These are phyloP conservation scores for Delonix regia DNA, from an alignment of 306 rosid genomes.

Conservation along the genomic window DNA sequence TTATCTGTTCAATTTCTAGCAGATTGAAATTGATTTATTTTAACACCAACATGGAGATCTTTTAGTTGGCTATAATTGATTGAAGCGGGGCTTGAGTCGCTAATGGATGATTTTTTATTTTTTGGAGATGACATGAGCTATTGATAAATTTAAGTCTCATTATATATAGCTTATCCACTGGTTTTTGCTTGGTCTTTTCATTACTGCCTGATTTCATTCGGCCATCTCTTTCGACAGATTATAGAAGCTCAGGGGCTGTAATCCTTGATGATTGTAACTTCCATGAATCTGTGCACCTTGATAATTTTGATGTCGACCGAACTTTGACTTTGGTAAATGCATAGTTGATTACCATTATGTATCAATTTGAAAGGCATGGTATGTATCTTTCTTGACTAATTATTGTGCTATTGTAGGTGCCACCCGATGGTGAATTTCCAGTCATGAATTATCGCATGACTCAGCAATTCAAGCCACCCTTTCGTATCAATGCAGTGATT, in stretches of 20 bases:
- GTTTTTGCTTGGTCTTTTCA: conserved; percentile 22
- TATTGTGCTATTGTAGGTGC: conserved; percentile 55
- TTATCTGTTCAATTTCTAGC: conserved; percentile 21
- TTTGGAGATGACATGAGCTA: conserved; percentile 13
- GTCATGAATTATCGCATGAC: conserved; percentile 97
- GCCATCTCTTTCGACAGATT: conserved; percentile 57
- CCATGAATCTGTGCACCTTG: conserved; percentile 95
- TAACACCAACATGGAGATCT: neutral
- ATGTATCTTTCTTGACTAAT: conserved; percentile 27
- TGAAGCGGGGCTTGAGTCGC: neutral
- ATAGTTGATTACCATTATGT: conserved; percentile 2
- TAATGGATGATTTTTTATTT: neutral
- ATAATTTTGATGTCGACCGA: conserved; percentile 74
- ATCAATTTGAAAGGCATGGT: conserved; percentile 12
- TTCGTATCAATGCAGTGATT: conserved; percentile 76
- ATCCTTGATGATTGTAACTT: conserved; percentile 92
- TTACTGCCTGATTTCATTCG: conserved; percentile 27
- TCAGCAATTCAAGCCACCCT: conserved; percentile 88
- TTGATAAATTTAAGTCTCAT: neutral
- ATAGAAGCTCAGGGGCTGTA: conserved; percentile 76
- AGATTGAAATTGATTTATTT: conserved; percentile 21
- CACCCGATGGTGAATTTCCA: conserved; percentile 93
- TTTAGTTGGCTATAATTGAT: conserved; percentile 18
- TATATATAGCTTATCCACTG: neutral
- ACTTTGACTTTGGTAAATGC: conserved; percentile 79